phyloP scores from a whole-genome alignment of 2,329 filamentous ascomycete genomes.

The Paraconiothyrium sp. region DNA sequence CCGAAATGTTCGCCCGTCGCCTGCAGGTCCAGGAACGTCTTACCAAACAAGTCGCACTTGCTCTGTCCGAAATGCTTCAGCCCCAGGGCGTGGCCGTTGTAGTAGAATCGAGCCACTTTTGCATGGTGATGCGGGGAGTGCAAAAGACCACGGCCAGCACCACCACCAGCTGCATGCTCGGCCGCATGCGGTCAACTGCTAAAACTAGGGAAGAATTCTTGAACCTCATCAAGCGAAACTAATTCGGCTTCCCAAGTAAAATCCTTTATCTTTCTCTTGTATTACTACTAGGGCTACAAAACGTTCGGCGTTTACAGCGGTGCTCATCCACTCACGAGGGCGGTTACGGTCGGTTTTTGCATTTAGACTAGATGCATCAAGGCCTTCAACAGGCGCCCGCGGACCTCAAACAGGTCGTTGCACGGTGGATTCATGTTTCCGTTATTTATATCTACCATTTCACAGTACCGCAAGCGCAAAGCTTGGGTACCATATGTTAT shows the following conservation, averaged over 20 bases:
- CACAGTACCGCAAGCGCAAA: not conserved
- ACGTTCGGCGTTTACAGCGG: conserved; percentile 27
- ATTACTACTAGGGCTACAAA: conserved; percentile 10
- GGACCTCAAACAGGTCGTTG: conserved; percentile 9
- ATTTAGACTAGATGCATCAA: conserved; percentile 33
- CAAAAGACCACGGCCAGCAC: conserved; percentile 88
- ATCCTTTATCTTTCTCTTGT: conserved; percentile 7
- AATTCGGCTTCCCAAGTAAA: conserved; percentile 16
- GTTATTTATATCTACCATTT: not conserved
- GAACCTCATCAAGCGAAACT: conserved; percentile 66
- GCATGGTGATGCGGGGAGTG: conserved; percentile 99
- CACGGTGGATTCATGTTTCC: not conserved
- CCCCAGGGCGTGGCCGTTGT: conserved; percentile 96
- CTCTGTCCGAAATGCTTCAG: conserved; percentile 90
- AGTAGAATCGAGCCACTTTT: conserved; percentile 95
- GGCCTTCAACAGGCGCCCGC: conserved; percentile 44
- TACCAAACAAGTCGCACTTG: conserved; percentile 94
- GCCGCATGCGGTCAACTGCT: conserved; percentile 89
- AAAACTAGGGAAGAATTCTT: conserved; percentile 97
- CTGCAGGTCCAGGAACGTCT: conserved; percentile 96
- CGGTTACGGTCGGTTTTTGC: conserved; percentile 27
- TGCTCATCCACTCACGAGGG: conserved; percentile 45
- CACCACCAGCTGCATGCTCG: conserved; percentile 97
- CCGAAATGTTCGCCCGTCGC: conserved; percentile 93
- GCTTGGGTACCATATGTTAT: not conserved